Percentiles rank a stretch among this genome's conserved stretches.
Evolutionary conservation across 371 early-diverging fungal species (phyloP).

Genomic region (Circinella minor): DNA sequence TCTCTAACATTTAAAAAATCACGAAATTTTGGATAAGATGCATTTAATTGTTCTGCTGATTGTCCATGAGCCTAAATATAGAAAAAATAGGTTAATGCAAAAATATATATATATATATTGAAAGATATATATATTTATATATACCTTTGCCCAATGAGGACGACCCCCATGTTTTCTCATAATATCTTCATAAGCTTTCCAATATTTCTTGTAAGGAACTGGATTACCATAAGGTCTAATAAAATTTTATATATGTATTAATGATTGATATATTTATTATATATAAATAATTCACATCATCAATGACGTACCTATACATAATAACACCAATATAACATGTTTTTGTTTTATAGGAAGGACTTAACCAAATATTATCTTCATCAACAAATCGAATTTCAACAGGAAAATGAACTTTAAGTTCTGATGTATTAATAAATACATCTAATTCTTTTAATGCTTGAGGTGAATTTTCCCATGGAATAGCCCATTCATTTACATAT

Average conservation of each 20-base stretch:
- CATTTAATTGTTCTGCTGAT: slow-evolving; percentile 52
- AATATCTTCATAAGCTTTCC: slow-evolving; percentile 78
- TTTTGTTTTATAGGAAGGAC: slow-evolving; percentile 71
- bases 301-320: slow-evolving; percentile 74
- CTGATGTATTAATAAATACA: slow-evolving; percentile 57
- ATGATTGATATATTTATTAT: no score
- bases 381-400: slow-evolving; percentile 83
- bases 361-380: slow-evolving; percentile 80
- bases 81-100: no score
- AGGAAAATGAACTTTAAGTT: slow-evolving; percentile 74
- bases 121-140: no score
- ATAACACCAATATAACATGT: slow-evolving; percentile 87
- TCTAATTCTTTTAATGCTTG: slow-evolving; percentile 69
- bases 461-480: slow-evolving; percentile 69
- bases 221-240: slow-evolving; percentile 72
- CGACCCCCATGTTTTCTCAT: slow-evolving; percentile 76
- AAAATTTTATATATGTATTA: background rate
- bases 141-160: slow-evolving; percentile 88
- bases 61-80: slow-evolving; percentile 63
- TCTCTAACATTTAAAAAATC: slow-evolving; percentile 65
- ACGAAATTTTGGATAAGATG: slow-evolving; percentile 69
- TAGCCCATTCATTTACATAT: slow-evolving; percentile 88
- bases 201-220: slow-evolving; percentile 78
- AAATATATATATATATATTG: no score
- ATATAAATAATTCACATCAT: no score